Conservation (phyloP, 352 stramenopile genomes). For the Globisporangium okanoganense region DNA sequence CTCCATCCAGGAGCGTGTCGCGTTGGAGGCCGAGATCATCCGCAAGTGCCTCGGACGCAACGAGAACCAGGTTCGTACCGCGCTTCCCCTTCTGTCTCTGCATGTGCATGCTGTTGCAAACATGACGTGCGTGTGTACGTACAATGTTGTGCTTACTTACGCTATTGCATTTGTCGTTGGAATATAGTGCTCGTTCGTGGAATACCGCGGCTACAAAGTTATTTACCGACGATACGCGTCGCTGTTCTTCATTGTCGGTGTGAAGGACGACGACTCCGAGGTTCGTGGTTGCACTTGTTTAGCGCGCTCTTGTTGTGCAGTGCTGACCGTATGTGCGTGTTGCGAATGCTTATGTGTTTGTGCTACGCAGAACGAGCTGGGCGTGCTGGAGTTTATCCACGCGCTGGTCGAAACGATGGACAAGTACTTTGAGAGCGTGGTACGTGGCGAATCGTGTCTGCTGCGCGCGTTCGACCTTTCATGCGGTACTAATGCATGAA, state of each 20-base stretch:
- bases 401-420: conserved; percentile 99
- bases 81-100: neutral
- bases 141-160: neutral
- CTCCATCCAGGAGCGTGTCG: conserved; percentile 96
- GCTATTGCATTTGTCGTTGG: neutral
- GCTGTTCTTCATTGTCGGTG: conserved; percentile 99
- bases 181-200: conserved; percentile 97
- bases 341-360: neutral
- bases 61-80: conserved; percentile 86
- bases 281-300: conserved; percentile 22
- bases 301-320: neutral
- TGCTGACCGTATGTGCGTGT: neutral
- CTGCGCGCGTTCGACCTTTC: neutral
- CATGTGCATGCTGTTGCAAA: neutral
- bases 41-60: conserved; percentile 98
- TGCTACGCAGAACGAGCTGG: conserved; percentile 95
- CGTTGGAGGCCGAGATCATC: conserved; percentile 99
- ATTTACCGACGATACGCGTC: conserved; percentile 99
- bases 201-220: conserved; percentile 99
- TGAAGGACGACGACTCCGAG: conserved; percentile 94
- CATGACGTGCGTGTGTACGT: neutral
- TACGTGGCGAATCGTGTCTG: conserved; percentile 29
- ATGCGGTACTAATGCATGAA: neutral
- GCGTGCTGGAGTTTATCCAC: conserved; percentile 99
- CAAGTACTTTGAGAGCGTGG: conserved; percentile 98